A percentile compares a stretch with the other conserved stretches of the same genome.
Evolutionary conservation across 2,329 filamentous ascomycete species (phyloP).

Genomic region (Coniochaeta sp.): DNA sequence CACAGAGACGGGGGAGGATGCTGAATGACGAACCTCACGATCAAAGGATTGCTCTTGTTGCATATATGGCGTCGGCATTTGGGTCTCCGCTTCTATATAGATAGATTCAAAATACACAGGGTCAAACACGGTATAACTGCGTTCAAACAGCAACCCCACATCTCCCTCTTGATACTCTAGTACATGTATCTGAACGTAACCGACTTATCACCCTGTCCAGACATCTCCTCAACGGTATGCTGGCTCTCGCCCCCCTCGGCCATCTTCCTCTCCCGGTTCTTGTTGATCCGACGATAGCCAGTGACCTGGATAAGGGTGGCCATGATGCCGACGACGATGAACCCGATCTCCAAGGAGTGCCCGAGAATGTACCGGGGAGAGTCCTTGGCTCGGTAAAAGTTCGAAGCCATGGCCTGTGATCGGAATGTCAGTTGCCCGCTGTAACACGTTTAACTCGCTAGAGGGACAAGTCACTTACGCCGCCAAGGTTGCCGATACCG

Average conservation of each 20-base stretch:
- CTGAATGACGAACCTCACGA: not conserved
- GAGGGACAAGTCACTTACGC: constrained; percentile 23
- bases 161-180: constrained; percentile 11
- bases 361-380: constrained; percentile 41
- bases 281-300: constrained; percentile 51
- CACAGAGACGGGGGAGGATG: not conserved
- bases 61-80: no score
- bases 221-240: constrained; percentile 40
- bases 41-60: no score
- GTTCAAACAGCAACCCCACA: no score
- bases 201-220: constrained; percentile 51
- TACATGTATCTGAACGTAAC: constrained; percentile 56
- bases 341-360: constrained; percentile 41
- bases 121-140: no score
- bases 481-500: constrained; percentile 50
- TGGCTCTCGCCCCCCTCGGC: constrained; percentile 31
- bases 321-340: constrained; percentile 36
- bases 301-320: constrained; percentile 35
- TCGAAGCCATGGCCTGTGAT: constrained; percentile 57
- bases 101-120: no score
- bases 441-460: no score
- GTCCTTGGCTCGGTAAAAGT: constrained; percentile 56
- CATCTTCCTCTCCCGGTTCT: constrained; percentile 40
- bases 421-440: not conserved
- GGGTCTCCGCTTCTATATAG: no score